Percentiles rank a stretch among this genome's conserved stretches.
Evolutionary conservation across 2,329 filamentous ascomycete species (phyloP).

Genomic region (Penicillium sp.): DNA sequence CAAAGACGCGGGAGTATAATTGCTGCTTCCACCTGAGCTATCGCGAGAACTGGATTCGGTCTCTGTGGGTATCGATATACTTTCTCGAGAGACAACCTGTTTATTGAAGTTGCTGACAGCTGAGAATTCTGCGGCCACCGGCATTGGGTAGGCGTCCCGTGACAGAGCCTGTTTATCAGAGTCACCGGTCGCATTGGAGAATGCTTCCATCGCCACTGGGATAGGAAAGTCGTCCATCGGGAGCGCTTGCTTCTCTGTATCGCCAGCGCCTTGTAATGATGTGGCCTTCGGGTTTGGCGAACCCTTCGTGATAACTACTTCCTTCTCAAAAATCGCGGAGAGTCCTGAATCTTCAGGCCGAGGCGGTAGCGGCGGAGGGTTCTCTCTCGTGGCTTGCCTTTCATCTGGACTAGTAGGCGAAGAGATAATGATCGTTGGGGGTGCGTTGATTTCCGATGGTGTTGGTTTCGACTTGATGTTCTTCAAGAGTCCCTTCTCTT

Average conservation of each 20-base stretch:
- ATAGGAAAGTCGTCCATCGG: slow-evolving; percentile 18
- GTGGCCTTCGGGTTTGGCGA: neutral
- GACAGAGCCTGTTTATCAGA: slow-evolving; percentile 13
- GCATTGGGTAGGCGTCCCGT: slow-evolving; percentile 7
- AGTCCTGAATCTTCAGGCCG: neutral
- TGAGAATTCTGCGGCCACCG: slow-evolving; percentile 2
- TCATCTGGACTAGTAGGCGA: neutral
- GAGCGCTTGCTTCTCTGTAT: slow-evolving; percentile 7
- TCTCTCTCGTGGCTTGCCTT: neutral
- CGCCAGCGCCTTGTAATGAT: neutral
- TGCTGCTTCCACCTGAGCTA: slow-evolving; percentile 5
- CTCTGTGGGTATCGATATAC: neutral
- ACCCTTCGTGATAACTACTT: neutral
- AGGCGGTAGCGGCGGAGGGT: neutral
- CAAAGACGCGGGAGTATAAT: neutral
- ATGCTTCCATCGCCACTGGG: slow-evolving; percentile 11
- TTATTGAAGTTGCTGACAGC: neutral
- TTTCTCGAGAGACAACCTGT: neutral
- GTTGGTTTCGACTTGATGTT: neutral
- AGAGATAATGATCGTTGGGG: neutral
- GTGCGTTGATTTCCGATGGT: neutral
- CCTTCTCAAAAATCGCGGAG: slow-evolving; percentile 7
- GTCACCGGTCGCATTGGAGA: slow-evolving; percentile 5
- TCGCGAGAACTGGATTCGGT: neutral
- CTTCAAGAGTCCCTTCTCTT: slow-evolving; percentile 9